These are phyloP conservation scores for Chlorella sp. DNA, from an alignment of 139 green algal species.

Conservation along the genomic window DNA sequence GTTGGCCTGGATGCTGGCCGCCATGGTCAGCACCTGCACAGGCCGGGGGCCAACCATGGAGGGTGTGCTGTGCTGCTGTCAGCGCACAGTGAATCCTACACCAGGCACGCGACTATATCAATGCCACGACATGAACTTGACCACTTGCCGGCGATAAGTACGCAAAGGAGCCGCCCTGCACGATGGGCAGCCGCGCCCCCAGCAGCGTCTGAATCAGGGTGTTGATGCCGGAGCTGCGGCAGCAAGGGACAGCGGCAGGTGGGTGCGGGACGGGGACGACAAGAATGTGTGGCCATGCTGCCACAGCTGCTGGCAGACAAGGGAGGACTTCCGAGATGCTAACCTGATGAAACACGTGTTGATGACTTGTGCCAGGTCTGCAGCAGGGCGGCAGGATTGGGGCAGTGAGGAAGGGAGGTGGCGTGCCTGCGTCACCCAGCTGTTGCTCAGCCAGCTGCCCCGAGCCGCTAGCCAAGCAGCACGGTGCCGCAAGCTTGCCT, in stretches of 20 bases:
- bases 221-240: constrained; percentile 51
- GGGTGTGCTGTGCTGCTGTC: too few species aligned
- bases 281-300: too few species aligned
- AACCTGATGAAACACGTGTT: constrained; percentile 69
- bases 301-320: too few species aligned
- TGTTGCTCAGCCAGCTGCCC: neutral
- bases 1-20: constrained; percentile 23
- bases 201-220: constrained; percentile 73
- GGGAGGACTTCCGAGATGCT: neutral
- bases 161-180: constrained; percentile 64
- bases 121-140: too few species aligned
- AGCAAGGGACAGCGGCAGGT: neutral
- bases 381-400: neutral
- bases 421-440: neutral
- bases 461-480: neutral
- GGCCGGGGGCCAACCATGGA: too few species aligned
- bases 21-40: constrained; percentile 55
- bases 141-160: constrained; percentile 53
- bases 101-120: too few species aligned
- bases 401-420: neutral
- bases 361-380: constrained; percentile 39
- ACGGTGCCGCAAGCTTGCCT: neutral
- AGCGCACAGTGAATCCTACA: too few species aligned
- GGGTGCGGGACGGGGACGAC: too few species aligned
- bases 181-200: constrained; percentile 68